These are phyloP conservation scores for Erythrophleum ivorense DNA, from an alignment of 331 rosid genomes.

Conservation along the genomic window DNA sequence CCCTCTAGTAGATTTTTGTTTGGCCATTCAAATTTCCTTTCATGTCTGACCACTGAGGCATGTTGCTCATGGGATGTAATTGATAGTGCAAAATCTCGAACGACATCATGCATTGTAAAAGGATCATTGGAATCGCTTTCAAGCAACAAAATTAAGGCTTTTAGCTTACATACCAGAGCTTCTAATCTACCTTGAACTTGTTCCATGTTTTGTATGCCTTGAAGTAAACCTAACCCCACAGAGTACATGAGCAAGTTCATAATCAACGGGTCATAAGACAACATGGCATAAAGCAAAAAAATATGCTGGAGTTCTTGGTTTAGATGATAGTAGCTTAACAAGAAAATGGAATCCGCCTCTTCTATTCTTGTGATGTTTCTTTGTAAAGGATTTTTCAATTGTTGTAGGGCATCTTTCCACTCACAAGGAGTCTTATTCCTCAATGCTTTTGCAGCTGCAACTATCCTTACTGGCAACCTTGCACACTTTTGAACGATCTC, in stretches of 20 bases:
- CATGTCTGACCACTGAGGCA: background rate
- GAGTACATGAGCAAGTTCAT: constrained; percentile 30
- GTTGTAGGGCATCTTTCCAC: background rate
- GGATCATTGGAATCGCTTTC: constrained; percentile 2
- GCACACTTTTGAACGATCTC: background rate
- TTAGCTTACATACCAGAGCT: background rate
- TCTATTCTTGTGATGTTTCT: background rate
- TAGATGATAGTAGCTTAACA: constrained; percentile 20
- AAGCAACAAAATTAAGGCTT: constrained; percentile 4
- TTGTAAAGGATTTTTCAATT: background rate
- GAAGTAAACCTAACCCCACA: constrained; percentile 22
- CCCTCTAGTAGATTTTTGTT: background rate
- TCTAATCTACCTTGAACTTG: background rate
- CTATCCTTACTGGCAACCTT: constrained; percentile 25
- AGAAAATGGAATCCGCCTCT: background rate
- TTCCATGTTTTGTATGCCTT: background rate
- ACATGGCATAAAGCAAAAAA: constrained; percentile 20
- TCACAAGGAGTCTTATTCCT: fast-evolving
- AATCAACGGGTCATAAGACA: background rate
- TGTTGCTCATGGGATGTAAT: background rate
- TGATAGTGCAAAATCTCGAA: background rate
- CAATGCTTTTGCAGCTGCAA: background rate
- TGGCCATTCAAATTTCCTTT: background rate
- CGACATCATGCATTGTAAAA: constrained; percentile 26
- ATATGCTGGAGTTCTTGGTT: background rate